Base-by-base conservation (phyloP, 495 filamentous ascomycete genomes). In the Hypomontagnella monticulosa region DNA sequence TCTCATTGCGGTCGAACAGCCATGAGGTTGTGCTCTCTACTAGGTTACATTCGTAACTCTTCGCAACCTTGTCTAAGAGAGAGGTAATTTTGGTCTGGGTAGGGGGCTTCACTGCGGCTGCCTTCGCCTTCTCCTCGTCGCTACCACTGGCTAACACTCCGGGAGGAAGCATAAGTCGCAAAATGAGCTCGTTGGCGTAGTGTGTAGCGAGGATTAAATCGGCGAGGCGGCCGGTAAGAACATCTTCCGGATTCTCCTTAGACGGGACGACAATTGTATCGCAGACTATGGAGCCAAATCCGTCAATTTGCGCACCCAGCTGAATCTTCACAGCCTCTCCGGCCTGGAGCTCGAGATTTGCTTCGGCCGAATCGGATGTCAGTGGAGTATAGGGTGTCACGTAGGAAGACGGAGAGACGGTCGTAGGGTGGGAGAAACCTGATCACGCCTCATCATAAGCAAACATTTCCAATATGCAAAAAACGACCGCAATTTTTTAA, bases 11-110 rank as follows among this genome's bases (percentile, higher is more conserved):
- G 67, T 91, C 92, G 73, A 98, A 97, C 36, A 91, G 78, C 93
- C 94, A 98, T 73, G 91, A 93, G 43, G 95, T 99, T 43, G 95
- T 99, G 82, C 92, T 95, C 84, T 99, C 96, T 49, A 99, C 92
- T 37, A 99, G 79, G 66, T 89, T 97, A 84, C 91, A 94, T 61
- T 90, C 93, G 80, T 97, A 98, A 61, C 84, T 85, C 77, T 93
- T 91, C 67, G 89, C 92, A 16, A 99, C 85, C 84, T 96, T 98
- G 80, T 97, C 92, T 36, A 98, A 80, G 49, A 97, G 81, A 61
- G 85, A 82, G 57, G 89, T 93, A 61, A 99, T 97, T 75, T 92
- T 87, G 59, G 88, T 79, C 77, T 97, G 93, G 27, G 91, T 88
- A 50, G 88, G 88, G 14, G 91, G 76, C 79, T 93, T 96, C 77